A percentile compares a stretch with the other conserved stretches of the same genome.
Evolutionary conservation across 257 asterid genomes (phyloP).

Genomic region (Solanum infundibuliforme): DNA sequence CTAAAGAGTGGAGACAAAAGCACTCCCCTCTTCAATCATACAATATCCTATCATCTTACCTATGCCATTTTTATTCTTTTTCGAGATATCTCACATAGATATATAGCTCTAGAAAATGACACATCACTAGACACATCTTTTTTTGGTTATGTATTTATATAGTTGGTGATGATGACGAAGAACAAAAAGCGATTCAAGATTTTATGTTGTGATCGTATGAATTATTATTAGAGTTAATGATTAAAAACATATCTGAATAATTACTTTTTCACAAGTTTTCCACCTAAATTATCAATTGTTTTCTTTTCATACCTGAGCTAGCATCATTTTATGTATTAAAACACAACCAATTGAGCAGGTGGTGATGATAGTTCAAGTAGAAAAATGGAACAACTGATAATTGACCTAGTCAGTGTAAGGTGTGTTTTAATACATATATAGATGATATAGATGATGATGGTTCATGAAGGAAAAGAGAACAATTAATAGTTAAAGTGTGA

Average conservation of each 20-base stretch:
- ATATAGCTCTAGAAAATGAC: not conserved
- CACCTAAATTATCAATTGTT: not conserved
- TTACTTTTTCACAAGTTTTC: not conserved
- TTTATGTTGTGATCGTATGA: not conserved
- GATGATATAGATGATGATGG: not conserved
- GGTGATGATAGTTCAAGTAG: not conserved
- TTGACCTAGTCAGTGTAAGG: not conserved
- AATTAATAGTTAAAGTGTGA: not conserved
- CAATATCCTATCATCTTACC: not conserved
- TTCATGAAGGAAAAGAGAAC: not conserved
- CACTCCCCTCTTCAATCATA: slow-evolving; percentile 46
- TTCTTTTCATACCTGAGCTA: not conserved
- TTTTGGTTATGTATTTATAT: not conserved
- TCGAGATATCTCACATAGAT: not conserved
- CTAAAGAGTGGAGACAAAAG: slow-evolving; percentile 62
- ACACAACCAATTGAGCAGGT: not conserved
- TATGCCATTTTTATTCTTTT: not conserved
- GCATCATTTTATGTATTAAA: not conserved
- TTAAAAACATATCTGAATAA: not conserved
- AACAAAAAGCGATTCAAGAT: not conserved
- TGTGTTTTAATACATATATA: not conserved
- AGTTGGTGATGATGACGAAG: not conserved
- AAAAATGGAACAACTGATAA: not conserved
- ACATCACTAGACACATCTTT: not conserved
- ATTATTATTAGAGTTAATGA: not conserved